Evolutionary conservation across 1,284 basidiomycete genomes (phyloP).

Genomic region (Retiboletus flavoniger): DNA sequence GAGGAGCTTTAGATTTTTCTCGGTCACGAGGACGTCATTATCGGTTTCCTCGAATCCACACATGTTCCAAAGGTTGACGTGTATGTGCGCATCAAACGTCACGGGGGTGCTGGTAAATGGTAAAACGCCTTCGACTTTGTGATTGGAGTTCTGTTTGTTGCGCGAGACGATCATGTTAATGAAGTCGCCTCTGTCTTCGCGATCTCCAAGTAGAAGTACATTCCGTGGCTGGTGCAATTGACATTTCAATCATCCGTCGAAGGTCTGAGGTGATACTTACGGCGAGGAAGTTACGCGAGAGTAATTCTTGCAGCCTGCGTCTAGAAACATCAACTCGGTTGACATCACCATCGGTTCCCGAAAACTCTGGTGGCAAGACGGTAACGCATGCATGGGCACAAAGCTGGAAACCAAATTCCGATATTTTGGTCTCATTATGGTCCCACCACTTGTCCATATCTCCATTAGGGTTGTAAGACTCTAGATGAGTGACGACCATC

Average conservation of each 20-base stretch:
- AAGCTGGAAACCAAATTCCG: constrained; percentile 17
- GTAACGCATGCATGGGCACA: constrained; percentile 26
- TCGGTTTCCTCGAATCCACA: constrained; percentile 15
- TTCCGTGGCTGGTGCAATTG: constrained; percentile 20
- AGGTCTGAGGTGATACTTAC: constrained; percentile 11
- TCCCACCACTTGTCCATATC: constrained; percentile 29
- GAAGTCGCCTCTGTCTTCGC: constrained; percentile 19
- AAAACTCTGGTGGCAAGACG: constrained; percentile 9
- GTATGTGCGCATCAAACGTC: constrained; percentile 10
- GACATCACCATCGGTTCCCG: neutral
- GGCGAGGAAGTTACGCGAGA: constrained; percentile 12
- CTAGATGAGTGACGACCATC: constrained; percentile 22
- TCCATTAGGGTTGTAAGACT: constrained; percentile 16
- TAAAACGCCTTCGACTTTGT: neutral
- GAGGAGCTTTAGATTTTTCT: constrained; percentile 16
- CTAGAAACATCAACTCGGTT: constrained; percentile 9
- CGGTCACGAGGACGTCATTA: constrained; percentile 15
- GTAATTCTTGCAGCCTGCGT: constrained; percentile 14
- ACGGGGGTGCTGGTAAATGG: constrained; percentile 8
- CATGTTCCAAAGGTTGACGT: constrained; percentile 24
- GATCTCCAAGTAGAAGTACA: constrained; percentile 21
- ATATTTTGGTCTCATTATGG: constrained; percentile 5
- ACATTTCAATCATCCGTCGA: neutral
- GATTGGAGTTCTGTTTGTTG: neutral
- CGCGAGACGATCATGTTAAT: constrained; percentile 3